A percentile compares a stretch with the other conserved stretches of the same genome.
Evolutionary conservation across 805 yeast genomes (phyloP).

Genomic region (Yamadazyma laniorum): DNA sequence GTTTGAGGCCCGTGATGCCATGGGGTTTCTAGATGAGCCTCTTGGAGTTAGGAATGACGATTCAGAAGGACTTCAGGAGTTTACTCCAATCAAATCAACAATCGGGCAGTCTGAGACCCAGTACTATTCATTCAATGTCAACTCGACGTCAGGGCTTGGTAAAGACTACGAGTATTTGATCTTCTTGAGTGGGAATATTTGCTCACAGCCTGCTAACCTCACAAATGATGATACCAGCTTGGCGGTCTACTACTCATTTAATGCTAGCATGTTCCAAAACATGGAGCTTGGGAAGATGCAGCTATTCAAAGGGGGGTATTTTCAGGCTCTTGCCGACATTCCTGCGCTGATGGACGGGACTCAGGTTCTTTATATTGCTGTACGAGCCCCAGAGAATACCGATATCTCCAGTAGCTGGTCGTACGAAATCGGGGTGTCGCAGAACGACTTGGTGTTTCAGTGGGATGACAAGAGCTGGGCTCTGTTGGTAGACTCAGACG

Average conservation of each 20-base stretch:
- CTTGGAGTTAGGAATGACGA: conserved; percentile 9
- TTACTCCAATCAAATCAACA: conserved; percentile 33
- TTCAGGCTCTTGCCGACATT: conserved; percentile 39
- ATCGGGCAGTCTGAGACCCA: conserved; percentile 40
- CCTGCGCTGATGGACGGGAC: conserved; percentile 19
- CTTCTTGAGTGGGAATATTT: conserved; percentile 52
- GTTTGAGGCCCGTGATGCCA: conserved; percentile 5
- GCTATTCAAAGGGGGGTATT: conserved; percentile 33
- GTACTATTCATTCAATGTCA: conserved; percentile 43
- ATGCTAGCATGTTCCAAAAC: conserved; percentile 30
- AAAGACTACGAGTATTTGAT: conserved; percentile 46
- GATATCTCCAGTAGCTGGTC: conserved; percentile 47
- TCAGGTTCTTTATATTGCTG: conserved; percentile 34
- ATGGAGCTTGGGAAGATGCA: conserved; percentile 28
- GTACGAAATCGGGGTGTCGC: conserved; percentile 67
- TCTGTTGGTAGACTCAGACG: conserved; percentile 66
- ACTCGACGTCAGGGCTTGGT: conserved; percentile 45
- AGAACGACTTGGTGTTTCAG: conserved; percentile 60
- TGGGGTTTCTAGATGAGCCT: too few species aligned
- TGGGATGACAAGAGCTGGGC: conserved; percentile 64
- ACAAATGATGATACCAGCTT: conserved; percentile 24
- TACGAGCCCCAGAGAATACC: conserved; percentile 40
- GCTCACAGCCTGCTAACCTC: conserved; percentile 33
- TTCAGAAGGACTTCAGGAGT: conserved; percentile 34
- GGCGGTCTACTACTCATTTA: conserved; percentile 40